These are phyloP conservation scores for Wickerhamomyces chambardii DNA, from an alignment of 805 yeast species.

Conservation along the genomic window DNA sequence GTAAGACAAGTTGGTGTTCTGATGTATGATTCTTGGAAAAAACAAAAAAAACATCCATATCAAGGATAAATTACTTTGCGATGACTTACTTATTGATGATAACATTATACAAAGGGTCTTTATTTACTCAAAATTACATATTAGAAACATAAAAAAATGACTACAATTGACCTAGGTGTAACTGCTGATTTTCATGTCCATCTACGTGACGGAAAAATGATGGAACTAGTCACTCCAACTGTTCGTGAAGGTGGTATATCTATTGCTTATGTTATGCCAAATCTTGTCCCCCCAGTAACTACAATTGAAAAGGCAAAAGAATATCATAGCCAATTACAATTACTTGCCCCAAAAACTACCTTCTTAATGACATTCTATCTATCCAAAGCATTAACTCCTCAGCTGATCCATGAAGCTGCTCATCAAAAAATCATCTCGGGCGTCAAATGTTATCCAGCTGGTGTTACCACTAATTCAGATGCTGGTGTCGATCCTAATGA, in stretches of 20 bases:
- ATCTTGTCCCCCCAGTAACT: constrained; percentile 86
- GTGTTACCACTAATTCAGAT: constrained; percentile 94
- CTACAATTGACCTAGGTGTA: constrained; percentile 39
- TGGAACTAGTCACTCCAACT: constrained; percentile 85
- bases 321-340: constrained; percentile 57
- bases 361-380: constrained; percentile 89
- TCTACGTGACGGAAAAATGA: constrained; percentile 89
- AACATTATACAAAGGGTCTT: no score
- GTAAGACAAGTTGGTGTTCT: no score
- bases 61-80: no score
- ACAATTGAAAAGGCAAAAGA: constrained; percentile 61
- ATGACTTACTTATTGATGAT: no score
- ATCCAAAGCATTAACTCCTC: constrained; percentile 75
- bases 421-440: constrained; percentile 63
- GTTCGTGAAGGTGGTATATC: constrained; percentile 87
- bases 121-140: no score
- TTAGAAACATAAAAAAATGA: no score
- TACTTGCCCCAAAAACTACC: constrained; percentile 71
- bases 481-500: constrained; percentile 93
- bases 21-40: no score
- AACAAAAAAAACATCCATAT: no score
- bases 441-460: constrained; percentile 96
- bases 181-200: constrained; percentile 96
- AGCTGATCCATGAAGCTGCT: constrained; percentile 74
- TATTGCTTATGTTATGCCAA: constrained; percentile 94